phyloP scores from a whole-genome alignment of 139 green algal genomes.

The Dunaliella primolecta region DNA sequence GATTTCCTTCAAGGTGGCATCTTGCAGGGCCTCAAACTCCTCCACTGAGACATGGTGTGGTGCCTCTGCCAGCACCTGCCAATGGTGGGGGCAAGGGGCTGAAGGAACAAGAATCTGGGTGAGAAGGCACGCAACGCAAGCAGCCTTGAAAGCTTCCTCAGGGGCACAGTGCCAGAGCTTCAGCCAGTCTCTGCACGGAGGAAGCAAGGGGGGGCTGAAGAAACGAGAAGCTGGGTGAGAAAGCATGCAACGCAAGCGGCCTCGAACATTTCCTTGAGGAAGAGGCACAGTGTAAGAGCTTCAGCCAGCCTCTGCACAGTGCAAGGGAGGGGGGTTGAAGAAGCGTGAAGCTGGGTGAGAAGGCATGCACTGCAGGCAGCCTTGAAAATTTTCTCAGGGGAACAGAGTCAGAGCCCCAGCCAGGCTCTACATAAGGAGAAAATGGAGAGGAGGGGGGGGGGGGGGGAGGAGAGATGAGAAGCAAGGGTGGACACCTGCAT shows the following conservation, averaged over 20 bases:
- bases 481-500: no score
- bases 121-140: background rate
- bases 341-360: background rate
- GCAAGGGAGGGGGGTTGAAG: background rate
- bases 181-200: background rate
- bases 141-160: background rate
- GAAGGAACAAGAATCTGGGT: background rate
- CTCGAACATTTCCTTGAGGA: no score
- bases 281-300: background rate
- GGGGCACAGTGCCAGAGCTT: constrained; percentile 8
- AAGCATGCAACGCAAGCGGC: no score
- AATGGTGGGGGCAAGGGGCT: background rate
- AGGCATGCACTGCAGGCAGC: no score
- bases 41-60: constrained; percentile 37
- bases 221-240: background rate
- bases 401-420: constrained; percentile 2
- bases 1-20: constrained; percentile 48
- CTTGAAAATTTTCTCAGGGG: no score
- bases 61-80: constrained; percentile 39
- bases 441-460: no score
- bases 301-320: background rate
- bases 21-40: constrained; percentile 57
- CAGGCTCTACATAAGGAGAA: no score
- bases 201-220: background rate
- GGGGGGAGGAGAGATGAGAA: no score